Evolutionary conservation across 2,329 filamentous ascomycete species (phyloP).

Genomic region (Madurella mycetomatis): DNA sequence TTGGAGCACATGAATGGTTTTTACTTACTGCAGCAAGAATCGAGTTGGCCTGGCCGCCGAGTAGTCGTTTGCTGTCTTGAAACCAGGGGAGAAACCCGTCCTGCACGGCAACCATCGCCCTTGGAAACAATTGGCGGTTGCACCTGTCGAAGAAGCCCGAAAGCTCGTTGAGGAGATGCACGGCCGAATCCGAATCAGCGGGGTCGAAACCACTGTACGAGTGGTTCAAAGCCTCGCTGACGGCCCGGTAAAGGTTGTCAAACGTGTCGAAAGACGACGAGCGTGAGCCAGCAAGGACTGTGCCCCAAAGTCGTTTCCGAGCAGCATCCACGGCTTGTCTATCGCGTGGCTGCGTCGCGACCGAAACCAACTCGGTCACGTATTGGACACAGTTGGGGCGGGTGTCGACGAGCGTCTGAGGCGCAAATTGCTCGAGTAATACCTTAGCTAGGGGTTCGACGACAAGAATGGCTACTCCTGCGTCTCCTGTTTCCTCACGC

Average conservation of each 20-base stretch:
- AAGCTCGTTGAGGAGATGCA: constrained; percentile 50
- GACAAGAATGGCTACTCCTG: constrained; percentile 60
- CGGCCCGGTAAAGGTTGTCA: constrained; percentile 59
- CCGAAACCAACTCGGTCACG: constrained; percentile 41
- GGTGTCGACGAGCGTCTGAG: constrained; percentile 19
- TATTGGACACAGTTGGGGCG: constrained; percentile 32
- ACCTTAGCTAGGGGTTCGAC: constrained; percentile 66
- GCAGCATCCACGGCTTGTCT: constrained; percentile 61
- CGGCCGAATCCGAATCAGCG: constrained; percentile 31
- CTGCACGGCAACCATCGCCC: constrained; percentile 58
- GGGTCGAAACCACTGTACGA: constrained; percentile 44
- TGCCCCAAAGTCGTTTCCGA: constrained; percentile 63
- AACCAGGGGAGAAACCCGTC: constrained; percentile 60
- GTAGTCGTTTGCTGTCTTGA: constrained; percentile 48
- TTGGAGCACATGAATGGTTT: constrained; percentile 4
- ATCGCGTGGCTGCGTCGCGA: constrained; percentile 54
- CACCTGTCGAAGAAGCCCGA: constrained; percentile 49
- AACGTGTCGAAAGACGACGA: constrained; percentile 56
- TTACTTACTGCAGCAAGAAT: constrained; percentile 44
- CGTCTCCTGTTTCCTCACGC: constrained; percentile 61
- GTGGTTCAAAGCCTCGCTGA: constrained; percentile 47
- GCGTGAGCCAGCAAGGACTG: constrained; percentile 38
- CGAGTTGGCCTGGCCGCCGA: constrained; percentile 37
- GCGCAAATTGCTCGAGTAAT: constrained; percentile 38
- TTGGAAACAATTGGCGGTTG: constrained; percentile 46